These are phyloP conservation scores for Mucor indicus DNA, from an alignment of 371 early-diverging fungal species.

Conservation along the genomic window DNA sequence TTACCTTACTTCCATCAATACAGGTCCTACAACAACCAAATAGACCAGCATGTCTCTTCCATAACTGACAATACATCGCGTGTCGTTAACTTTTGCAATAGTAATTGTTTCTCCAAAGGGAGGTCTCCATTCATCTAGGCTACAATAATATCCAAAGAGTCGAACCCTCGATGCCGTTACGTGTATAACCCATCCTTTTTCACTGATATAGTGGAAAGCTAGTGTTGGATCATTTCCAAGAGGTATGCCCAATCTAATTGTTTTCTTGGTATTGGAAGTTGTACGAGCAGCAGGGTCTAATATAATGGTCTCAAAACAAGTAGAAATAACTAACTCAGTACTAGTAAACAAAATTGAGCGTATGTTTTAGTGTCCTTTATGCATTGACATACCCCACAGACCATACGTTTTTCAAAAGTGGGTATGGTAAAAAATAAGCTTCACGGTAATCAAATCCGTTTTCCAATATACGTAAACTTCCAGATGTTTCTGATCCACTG, in stretches of 20 bases:
- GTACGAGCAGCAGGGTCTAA: too few species aligned
- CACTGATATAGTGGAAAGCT: constrained; percentile 22
- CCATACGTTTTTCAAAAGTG: constrained; percentile 70
- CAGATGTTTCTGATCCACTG: constrained; percentile 73
- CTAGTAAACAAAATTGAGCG: too few species aligned
- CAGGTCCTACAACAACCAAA: constrained; percentile 57
- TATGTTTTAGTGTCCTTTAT: too few species aligned
- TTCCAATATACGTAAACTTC: constrained; percentile 77
- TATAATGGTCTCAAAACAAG: too few species aligned
- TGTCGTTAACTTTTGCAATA: constrained; percentile 50
- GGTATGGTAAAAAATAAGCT: constrained; percentile 54
- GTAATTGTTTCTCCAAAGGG: constrained; percentile 44
- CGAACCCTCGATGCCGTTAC: constrained; percentile 56
- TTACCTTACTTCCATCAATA: too few species aligned
- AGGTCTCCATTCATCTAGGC: constrained; percentile 49
- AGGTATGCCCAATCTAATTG: too few species aligned
- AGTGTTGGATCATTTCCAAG: too few species aligned
- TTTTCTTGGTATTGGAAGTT: too few species aligned
- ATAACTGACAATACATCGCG: constrained; percentile 58
- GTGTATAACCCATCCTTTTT: constrained; percentile 25
- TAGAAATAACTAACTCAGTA: too few species aligned
- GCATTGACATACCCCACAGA: too few species aligned
- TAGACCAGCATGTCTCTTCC: constrained; percentile 55
- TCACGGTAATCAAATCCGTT: constrained; percentile 85
- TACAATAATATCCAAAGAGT: constrained; percentile 28